Evolutionary conservation across 352 stramenopile species (phyloP).

Genomic region (Albugo laibachii): DNA sequence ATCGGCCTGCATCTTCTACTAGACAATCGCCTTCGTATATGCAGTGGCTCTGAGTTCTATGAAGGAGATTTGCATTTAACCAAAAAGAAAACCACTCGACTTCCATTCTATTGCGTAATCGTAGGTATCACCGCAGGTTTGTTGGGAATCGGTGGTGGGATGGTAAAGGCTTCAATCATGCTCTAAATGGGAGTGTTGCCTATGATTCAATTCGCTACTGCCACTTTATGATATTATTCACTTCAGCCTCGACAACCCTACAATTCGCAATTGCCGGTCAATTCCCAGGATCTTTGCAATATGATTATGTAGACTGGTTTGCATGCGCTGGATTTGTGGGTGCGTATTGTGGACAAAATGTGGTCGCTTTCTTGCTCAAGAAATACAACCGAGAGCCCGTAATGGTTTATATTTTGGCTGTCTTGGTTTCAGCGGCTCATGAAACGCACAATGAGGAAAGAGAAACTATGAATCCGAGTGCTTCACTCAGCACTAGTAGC

Average conservation of each 20-base stretch:
- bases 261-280: constrained; percentile 68
- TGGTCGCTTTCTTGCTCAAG: constrained; percentile 79
- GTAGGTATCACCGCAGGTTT: constrained; percentile 89
- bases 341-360: constrained; percentile 45
- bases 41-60: constrained; percentile 53
- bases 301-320: constrained; percentile 86
- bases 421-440: constrained; percentile 50
- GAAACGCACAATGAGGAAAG: constrained; percentile 1
- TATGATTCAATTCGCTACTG: constrained; percentile 76
- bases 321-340: constrained; percentile 80
- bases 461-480: no score
- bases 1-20: constrained; percentile 40
- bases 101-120: constrained; percentile 84
- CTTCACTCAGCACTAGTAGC: no score
- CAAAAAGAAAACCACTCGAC: constrained; percentile 65
- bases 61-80: constrained; percentile 93
- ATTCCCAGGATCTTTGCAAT: constrained; percentile 51
- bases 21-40: constrained; percentile 46
- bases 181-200: constrained; percentile 91
- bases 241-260: constrained; percentile 86
- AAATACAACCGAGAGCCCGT: constrained; percentile 80
- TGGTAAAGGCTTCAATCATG: constrained; percentile 96
- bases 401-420: constrained; percentile 53
- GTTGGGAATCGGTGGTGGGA: constrained; percentile 91
- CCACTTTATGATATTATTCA: constrained; percentile 81